phyloP scores from a whole-genome alignment of 257 asterid species.

The Fraxinus excelsior region DNA sequence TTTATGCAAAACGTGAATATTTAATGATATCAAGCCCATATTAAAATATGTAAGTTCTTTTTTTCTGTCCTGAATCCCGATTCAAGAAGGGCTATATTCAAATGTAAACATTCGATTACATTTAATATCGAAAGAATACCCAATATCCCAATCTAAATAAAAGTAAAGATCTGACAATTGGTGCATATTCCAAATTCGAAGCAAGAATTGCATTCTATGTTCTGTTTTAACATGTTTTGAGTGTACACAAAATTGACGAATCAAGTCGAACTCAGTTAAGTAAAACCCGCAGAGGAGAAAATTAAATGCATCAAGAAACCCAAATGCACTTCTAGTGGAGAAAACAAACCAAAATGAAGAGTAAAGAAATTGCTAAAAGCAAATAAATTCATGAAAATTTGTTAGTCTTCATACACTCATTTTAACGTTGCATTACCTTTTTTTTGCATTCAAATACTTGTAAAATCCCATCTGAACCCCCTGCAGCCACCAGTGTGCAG shows the following conservation, averaged over 20 bases:
- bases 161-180: neutral
- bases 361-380: neutral
- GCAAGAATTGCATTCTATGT: neutral
- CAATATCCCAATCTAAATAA: no score
- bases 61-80: no score
- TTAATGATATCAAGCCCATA: no score
- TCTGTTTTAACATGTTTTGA: neutral
- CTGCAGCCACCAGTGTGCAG: constrained; percentile 74
- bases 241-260: no score
- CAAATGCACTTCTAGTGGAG: neutral
- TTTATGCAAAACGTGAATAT: no score
- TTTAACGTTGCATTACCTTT: neutral
- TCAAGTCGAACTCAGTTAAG: no score
- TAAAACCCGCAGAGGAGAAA: neutral
- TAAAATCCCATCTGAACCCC: constrained; percentile 83
- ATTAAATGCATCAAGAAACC: neutral
- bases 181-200: neutral
- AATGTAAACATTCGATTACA: no score
- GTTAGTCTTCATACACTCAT: neutral
- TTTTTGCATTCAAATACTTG: constrained; percentile 59
- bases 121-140: no score
- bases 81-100: no score
- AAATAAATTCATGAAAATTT: neutral
- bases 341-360: neutral
- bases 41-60: no score